Conservation (phyloP, 371 early-diverging fungal genomes). For the Mortierella sp. region DNA sequence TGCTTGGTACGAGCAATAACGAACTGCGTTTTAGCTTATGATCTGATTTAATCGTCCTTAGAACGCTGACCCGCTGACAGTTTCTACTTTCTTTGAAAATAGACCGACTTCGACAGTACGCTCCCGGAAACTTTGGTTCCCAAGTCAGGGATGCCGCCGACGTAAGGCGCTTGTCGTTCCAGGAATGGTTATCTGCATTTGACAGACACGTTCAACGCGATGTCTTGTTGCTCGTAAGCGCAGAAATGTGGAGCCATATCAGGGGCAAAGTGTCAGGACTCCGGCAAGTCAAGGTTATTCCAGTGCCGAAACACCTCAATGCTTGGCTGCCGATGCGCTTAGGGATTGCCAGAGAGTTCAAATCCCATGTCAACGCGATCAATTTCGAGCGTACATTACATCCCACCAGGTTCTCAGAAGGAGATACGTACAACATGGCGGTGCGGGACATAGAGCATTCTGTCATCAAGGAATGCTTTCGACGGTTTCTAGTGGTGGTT, state of each 20-base stretch:
- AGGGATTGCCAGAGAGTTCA: conserved; percentile 15
- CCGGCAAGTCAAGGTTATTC: conserved; percentile 1
- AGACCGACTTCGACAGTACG: too few relatives aligned
- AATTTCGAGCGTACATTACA: conserved; percentile 18
- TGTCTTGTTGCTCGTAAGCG: conserved; percentile 14
- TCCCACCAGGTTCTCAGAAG: not conserved
- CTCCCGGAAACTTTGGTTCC: too few relatives aligned
- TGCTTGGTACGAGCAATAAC: conserved; percentile 25
- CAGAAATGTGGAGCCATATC: conserved; percentile 12
- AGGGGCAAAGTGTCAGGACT: conserved; percentile 12
- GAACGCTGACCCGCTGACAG: too few relatives aligned
- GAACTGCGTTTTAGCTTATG: too few relatives aligned
- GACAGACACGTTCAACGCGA: conserved; percentile 7
- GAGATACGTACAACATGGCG: conserved; percentile 11
- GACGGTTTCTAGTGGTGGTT: conserved; percentile 2
- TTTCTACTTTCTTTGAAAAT: not conserved
- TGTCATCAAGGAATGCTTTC: conserved; percentile 17
- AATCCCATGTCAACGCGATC: conserved; percentile 16
- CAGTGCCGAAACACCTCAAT: conserved; percentile 17
- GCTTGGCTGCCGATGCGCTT: conserved; percentile 19
- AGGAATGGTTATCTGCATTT: conserved; percentile 11
- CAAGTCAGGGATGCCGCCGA: not conserved
- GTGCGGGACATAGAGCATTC: conserved; percentile 13
- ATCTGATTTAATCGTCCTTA: not conserved
- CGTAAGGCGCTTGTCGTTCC: conserved; percentile 4